Evolutionary conservation across 2,329 filamentous ascomycete species (phyloP).

Genomic region (Sporothrix humicola): DNA sequence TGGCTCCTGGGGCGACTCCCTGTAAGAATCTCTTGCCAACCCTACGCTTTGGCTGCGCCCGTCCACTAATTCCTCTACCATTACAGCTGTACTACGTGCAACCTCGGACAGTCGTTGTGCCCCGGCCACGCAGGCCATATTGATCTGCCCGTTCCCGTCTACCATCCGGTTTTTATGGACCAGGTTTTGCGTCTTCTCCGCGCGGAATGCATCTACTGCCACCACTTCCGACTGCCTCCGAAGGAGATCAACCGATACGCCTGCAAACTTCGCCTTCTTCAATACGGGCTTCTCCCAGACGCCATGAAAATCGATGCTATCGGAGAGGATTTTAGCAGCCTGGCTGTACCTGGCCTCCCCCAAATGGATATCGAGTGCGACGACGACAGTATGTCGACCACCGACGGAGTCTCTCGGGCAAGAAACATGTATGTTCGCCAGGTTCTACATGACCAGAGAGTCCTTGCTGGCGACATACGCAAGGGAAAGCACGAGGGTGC

Average conservation of each 20-base stretch:
- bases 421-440: slow-evolving; percentile 73
- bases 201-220: slow-evolving; percentile 89
- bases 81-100: slow-evolving; percentile 86
- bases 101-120: slow-evolving; percentile 78
- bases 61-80: background rate
- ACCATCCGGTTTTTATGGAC: slow-evolving; percentile 96
- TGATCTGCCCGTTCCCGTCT: slow-evolving; percentile 89
- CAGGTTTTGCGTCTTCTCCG: slow-evolving; percentile 84
- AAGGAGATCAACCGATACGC: slow-evolving; percentile 77
- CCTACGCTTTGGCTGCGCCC: background rate
- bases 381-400: slow-evolving; percentile 62
- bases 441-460: slow-evolving; percentile 66
- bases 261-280: slow-evolving; percentile 84
- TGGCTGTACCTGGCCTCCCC: slow-evolving; percentile 48
- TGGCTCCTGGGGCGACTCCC: slow-evolving; percentile 84
- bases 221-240: slow-evolving; percentile 79
- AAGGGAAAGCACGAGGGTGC: slow-evolving; percentile 83
- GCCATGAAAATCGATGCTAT: slow-evolving; percentile 62
- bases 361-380: slow-evolving; percentile 63
- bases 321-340: slow-evolving; percentile 54
- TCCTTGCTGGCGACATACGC: slow-evolving; percentile 56
- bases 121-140: slow-evolving; percentile 95
- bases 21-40: slow-evolving; percentile 60
- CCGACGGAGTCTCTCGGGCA: slow-evolving; percentile 60
- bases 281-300: slow-evolving; percentile 80